phyloP scores from a whole-genome alignment of 352 stramenopile genomes.

The Pythium volutum region DNA sequence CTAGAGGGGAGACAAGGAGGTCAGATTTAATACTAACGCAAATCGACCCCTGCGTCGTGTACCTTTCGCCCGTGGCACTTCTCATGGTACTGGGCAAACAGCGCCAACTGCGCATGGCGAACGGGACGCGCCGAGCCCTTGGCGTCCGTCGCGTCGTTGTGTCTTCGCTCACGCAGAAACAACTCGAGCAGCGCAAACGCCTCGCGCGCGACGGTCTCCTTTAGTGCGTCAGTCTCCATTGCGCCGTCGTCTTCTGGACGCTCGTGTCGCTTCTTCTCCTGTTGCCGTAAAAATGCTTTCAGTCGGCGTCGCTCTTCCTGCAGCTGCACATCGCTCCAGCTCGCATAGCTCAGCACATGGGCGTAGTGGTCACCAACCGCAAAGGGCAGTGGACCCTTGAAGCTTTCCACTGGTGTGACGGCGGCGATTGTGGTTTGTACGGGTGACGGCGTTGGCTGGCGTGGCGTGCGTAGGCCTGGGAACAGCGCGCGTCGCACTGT shows the following conservation, averaged over 20 bases:
- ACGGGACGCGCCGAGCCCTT: slow-evolving; percentile 26
- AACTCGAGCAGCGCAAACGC: slow-evolving; percentile 60
- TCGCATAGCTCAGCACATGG: slow-evolving; percentile 31
- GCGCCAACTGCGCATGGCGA: slow-evolving; percentile 39
- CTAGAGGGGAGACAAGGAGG: no score
- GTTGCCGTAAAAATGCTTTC: slow-evolving; percentile 27
- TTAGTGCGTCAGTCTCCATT: background rate
- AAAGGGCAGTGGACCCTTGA: slow-evolving; percentile 1
- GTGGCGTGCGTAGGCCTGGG: slow-evolving; percentile 1
- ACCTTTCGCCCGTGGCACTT: slow-evolving; percentile 37
- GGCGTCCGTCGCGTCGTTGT: background rate
- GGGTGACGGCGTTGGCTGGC: background rate
- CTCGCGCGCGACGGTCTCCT: slow-evolving; percentile 7
- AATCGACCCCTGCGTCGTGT: no score
- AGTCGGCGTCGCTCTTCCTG: slow-evolving; percentile 33
- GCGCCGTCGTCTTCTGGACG: slow-evolving; percentile 11
- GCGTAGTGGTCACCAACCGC: slow-evolving; percentile 7
- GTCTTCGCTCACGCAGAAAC: slow-evolving; percentile 35
- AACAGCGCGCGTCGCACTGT: slow-evolving; percentile 52
- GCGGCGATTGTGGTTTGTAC: background rate
- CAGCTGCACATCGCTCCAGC: slow-evolving; percentile 34
- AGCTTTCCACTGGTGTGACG: background rate
- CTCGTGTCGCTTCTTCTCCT: background rate
- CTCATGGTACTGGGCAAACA: slow-evolving; percentile 63
- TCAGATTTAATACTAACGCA: no score